Evolutionary conservation across 257 asterid genomes (phyloP).

Genomic region (Solanum pinnatisectum): DNA sequence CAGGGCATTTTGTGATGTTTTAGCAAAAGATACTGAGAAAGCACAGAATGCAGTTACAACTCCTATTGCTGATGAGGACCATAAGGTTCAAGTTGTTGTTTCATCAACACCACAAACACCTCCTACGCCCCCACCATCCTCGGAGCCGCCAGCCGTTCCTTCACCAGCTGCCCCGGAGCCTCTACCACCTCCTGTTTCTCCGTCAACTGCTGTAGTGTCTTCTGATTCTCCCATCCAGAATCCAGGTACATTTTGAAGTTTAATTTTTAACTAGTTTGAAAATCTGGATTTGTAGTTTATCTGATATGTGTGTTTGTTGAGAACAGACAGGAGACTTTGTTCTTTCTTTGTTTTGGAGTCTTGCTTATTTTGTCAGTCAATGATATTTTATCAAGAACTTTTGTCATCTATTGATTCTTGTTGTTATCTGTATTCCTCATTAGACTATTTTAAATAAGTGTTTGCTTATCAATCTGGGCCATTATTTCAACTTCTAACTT

Average conservation of each 20-base stretch:
- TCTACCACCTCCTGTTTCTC: slow-evolving; percentile 15
- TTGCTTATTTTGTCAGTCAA: not conserved
- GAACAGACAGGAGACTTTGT: not conserved
- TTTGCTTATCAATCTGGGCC: not conserved
- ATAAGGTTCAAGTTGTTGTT: slow-evolving; percentile 20
- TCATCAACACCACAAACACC: slow-evolving; percentile 14
- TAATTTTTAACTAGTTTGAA: not conserved
- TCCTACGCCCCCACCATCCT: slow-evolving; percentile 1
- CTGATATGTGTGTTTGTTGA: not conserved
- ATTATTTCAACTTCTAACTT: not conserved
- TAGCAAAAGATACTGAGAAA: slow-evolving; percentile 64
- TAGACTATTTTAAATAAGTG: not conserved
- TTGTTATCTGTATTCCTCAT: slow-evolving; percentile 26
- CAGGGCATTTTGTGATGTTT: slow-evolving; percentile 80
- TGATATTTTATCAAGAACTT: not conserved
- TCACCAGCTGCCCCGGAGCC: slow-evolving; percentile 6
- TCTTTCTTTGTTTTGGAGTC: not conserved
- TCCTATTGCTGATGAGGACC: slow-evolving; percentile 25
- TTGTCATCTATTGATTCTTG: slow-evolving; percentile 13
- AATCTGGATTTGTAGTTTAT: slow-evolving; percentile 21
- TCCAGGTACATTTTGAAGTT: slow-evolving; percentile 39
- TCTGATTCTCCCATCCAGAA: slow-evolving; percentile 27
- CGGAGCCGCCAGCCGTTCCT: not conserved
- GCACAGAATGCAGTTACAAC: slow-evolving; percentile 20
- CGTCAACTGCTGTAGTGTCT: slow-evolving; percentile 10